These are phyloP conservation scores for Lasiodiplodia hormozganensis DNA, from an alignment of 2,329 filamentous ascomycete genomes.

Conservation along the genomic window DNA sequence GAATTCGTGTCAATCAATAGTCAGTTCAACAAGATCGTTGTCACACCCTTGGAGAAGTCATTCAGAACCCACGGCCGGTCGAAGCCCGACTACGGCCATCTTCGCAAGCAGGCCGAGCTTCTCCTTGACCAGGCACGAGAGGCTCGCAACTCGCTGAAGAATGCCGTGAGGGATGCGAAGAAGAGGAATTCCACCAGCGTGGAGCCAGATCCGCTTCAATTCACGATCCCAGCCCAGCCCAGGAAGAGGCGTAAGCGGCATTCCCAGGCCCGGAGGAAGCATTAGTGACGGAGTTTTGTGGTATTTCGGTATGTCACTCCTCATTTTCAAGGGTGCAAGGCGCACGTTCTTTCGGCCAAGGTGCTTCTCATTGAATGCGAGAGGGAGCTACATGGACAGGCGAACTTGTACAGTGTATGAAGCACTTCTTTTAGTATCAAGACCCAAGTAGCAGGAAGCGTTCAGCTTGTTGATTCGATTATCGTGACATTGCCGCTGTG, in stretches of 20 bases:
- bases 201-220: background rate
- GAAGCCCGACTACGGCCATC: slow-evolving; percentile 16
- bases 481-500: too few species aligned
- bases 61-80: slow-evolving; percentile 10
- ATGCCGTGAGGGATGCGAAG: slow-evolving; percentile 12
- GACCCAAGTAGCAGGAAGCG: background rate
- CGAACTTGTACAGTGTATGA: background rate
- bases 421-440: background rate
- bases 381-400: background rate
- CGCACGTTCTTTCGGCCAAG: background rate
- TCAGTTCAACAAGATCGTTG: slow-evolving; percentile 19
- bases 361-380: background rate
- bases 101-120: slow-evolving; percentile 13
- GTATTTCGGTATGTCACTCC: background rate
- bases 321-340: background rate
- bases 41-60: slow-evolving; percentile 9
- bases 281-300: background rate
- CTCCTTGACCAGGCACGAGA: slow-evolving; percentile 4
- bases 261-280: background rate
- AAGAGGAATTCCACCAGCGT: background rate
- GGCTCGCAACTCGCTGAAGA: slow-evolving; percentile 17
- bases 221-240: background rate
- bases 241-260: slow-evolving; percentile 2
- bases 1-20: slow-evolving; percentile 21
- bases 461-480: background rate